A percentile compares a stretch with the other conserved stretches of the same genome.
Evolutionary conservation across 768 basidiomycete species (phyloP).

Genomic region (Mycena polygramma): DNA sequence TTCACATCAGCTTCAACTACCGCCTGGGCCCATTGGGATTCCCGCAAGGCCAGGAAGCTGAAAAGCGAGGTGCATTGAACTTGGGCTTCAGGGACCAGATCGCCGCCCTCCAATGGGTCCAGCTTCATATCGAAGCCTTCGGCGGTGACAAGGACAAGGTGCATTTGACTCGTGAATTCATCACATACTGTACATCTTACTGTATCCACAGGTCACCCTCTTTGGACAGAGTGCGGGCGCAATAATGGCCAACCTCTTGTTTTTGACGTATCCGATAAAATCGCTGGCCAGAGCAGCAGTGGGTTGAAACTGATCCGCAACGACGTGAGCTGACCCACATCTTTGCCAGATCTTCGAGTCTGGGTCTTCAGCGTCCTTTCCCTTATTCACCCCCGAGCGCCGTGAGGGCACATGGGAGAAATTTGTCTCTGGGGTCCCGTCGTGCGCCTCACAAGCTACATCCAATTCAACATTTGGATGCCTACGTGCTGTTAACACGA

Average conservation of each 20-base stretch:
- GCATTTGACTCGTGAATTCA: no score
- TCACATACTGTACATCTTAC: no score
- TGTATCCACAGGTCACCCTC: no score
- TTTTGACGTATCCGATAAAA: no score
- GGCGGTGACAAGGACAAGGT: conserved; percentile 64
- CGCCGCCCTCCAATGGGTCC: conserved; percentile 60
- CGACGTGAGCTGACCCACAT: no score
- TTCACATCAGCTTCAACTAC: conserved; percentile 63
- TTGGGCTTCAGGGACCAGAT: conserved; percentile 56
- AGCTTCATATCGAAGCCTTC: conserved; percentile 65
- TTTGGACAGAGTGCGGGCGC: no score
- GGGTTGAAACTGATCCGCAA: no score
- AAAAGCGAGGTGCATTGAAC: conserved; percentile 48
- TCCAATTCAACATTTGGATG: conserved; percentile 50
- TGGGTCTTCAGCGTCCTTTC: no score
- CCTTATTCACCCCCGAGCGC: no score
- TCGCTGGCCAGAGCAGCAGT: no score
- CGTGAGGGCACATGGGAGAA: conserved; percentile 40
- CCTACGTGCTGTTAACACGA: conserved; percentile 41
- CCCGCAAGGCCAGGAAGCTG: conserved; percentile 53
- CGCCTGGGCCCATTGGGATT: conserved; percentile 61
- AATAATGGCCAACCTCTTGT: no score
- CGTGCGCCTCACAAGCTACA: conserved; percentile 39
- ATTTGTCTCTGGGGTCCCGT: conserved; percentile 45
- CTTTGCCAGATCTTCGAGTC: no score